Evolutionary conservation across 306 rosid species (phyloP).

Genomic region (Cicer chorassanicum): DNA sequence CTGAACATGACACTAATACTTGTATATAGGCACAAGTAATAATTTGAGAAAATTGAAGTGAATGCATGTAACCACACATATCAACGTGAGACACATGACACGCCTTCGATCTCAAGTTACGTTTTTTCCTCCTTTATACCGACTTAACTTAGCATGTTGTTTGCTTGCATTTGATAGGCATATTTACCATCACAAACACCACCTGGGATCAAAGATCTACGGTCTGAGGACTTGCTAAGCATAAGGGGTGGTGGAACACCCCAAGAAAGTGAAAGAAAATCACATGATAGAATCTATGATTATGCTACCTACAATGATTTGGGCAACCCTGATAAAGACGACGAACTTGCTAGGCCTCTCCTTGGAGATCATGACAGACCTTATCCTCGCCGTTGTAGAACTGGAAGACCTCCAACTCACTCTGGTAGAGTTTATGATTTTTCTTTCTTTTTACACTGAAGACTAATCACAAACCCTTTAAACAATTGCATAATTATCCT

Average conservation of each 20-base stretch:
- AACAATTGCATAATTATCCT: no score
- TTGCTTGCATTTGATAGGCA: constrained; percentile 53
- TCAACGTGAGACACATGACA: not conserved
- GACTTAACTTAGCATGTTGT: constrained; percentile 18
- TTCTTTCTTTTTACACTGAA: not conserved
- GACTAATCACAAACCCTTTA: no score
- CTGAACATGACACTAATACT: no score
- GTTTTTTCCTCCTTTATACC: not conserved
- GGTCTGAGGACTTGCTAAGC: constrained; percentile 71
- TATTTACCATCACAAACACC: constrained; percentile 89
- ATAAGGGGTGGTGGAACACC: constrained; percentile 56
- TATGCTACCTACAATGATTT: constrained; percentile 86
- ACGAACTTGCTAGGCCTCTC: constrained; percentile 78
- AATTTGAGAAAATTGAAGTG: not conserved
- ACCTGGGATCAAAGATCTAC: constrained; percentile 76
- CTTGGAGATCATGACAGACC: constrained; percentile 65
- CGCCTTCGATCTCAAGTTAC: not conserved
- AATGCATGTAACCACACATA: no score
- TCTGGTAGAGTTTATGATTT: constrained; percentile 53
- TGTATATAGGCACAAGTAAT: no score
- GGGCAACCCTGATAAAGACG: constrained; percentile 83
- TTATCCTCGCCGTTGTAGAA: constrained; percentile 91
- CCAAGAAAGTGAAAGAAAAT: constrained; percentile 65
- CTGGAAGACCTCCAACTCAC: constrained; percentile 72
- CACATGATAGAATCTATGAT: constrained; percentile 81